Base-by-base conservation (phyloP, 2,329 filamentous ascomycete genomes). In the Thermoascus crustaceus region DNA sequence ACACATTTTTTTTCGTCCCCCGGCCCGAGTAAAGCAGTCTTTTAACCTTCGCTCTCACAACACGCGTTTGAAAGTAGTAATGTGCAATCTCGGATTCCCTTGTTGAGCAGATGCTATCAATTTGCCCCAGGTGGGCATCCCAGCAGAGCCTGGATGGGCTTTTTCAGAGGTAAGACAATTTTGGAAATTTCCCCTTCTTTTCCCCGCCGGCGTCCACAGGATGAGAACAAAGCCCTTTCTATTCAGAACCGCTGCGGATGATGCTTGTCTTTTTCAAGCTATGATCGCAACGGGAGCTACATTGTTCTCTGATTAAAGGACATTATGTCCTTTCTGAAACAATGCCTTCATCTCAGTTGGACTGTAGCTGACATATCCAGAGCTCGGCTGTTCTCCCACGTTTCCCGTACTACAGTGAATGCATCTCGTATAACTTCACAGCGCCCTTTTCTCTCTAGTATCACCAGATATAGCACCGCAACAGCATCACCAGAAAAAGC, bases 191-290 rank as follows among this genome's bases (percentile, higher is more conserved):
- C 37, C 21, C 33, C 24, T 29, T 33, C 23, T 11, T 18, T 41
- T 20, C 9, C 21, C 11, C 7, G 20, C 25, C 18, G 24, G 16
- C 32, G 20, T 42, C 38, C 34, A 44, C 34, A 60, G 64, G 66
- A 69, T 67, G 65, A 69, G 56, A 57, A n/a, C n/a, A n/a, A 55
- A 56, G 42, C 49, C 50, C 51, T 43, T 41, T 25, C 46, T 55
- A 56, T 60, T 55, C 65, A 78, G 76, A 80, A 80, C 76, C 76
- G 76, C 76, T 80, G 76, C 76, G 74, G 72, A 73, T 76, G 74
- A 79, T 68, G 65, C 64, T 66, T 56, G 54, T 54, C 32, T 14
- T 51, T 46, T 39, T 47, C 60, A 58, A 62, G 61, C 63, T 63
- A 60, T 66, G 76, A 62, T 54, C 51, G 46, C 41, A 57, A 46